These are phyloP conservation scores for Saccharata proteae DNA, from an alignment of 2,329 filamentous ascomycete species.

Conservation along the genomic window DNA sequence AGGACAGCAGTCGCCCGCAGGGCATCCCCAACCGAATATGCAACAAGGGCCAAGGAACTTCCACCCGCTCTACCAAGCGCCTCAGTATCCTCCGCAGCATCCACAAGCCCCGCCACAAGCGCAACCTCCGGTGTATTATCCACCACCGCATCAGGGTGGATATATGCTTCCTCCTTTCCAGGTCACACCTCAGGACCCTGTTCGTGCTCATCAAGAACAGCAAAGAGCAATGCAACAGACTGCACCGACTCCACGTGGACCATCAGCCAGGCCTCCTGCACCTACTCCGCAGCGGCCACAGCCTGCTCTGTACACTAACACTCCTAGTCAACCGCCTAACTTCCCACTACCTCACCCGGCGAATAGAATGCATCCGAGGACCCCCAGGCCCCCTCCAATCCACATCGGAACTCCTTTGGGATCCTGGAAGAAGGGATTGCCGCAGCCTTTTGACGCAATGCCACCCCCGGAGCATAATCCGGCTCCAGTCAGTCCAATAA, in stretches of 20 bases:
- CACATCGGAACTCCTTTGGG: constrained; percentile 1
- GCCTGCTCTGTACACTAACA: background rate
- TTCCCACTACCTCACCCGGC: constrained; percentile 3
- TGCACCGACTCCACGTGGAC: constrained; percentile 3
- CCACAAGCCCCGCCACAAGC: constrained; percentile 17
- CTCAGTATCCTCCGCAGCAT: constrained; percentile 18
- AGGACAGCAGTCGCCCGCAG: constrained; percentile 19
- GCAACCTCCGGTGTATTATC: constrained; percentile 19
- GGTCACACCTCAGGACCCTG: constrained; percentile 32
- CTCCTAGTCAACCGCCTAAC: background rate
- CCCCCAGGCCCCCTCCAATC: constrained; percentile 1
- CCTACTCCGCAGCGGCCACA: constrained; percentile 4
- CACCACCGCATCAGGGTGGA: constrained; percentile 28
- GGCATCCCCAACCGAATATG: constrained; percentile 17
- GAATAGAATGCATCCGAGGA: background rate
- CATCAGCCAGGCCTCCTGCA: constrained; percentile 2
- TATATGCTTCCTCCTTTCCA: constrained; percentile 38
- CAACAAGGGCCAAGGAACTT: constrained; percentile 22
- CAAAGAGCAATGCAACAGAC: constrained; percentile 15
- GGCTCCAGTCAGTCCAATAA: constrained; percentile 5
- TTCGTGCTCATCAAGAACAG: constrained; percentile 23
- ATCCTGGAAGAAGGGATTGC: constrained; percentile 6
- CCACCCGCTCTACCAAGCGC: constrained; percentile 16
- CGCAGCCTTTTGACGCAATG: constrained; percentile 2
- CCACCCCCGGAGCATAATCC: constrained; percentile 3